Base-by-base conservation (phyloP, 495 filamentous ascomycete genomes). In the Apodospora peruviana region DNA sequence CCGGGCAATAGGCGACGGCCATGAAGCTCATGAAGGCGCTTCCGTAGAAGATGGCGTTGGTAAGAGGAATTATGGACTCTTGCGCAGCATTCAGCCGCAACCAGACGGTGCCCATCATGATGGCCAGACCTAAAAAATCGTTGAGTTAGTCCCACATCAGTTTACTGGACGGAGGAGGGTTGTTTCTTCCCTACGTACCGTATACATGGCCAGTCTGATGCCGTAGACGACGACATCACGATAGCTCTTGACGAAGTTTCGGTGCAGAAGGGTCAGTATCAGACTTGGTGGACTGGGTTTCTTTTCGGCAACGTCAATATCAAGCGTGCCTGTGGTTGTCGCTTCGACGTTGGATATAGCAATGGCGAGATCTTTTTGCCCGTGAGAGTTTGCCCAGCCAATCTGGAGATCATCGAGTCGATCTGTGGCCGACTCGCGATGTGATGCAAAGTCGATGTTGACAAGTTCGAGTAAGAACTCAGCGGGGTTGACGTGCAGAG, bases 41-140 rank as follows among this genome's bases (percentile, higher is more conserved):
- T 14, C 88, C 86, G 62, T 87, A 64, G 18, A 64, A 81, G 51
- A 93, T 88, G 32, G 84, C 84, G 54, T 91, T 93, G 59, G 80
- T 86, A 58, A 87, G 84, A 3, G 88, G 81, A 48, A 87, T 81
- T 53, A 93, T 91, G 47, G 80, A 78, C 7, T 71, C 68, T 56
- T 93, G 86, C 3, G 73, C 59, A 1, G 80, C 70, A 11, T 73
- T 62, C 1, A 93, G 70, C 5, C 87, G 78, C 18, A 91, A 70
- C 84, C 85, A 93, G 19, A 91, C 86, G 1, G 88, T 91, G 3
- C 88, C 88, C 83, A 90, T 88, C 85, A 93, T 85, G 52, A 93
- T 82, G 0, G 88, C 86, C 24, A 91, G 73, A 8, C 76, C 58
- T 57, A 12, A n/a, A 29, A 5, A 27, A 24, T 27, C 23, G 10